phyloP scores from a whole-genome alignment of 1,139 yeast species.

The Suhomyces yuchorum region DNA sequence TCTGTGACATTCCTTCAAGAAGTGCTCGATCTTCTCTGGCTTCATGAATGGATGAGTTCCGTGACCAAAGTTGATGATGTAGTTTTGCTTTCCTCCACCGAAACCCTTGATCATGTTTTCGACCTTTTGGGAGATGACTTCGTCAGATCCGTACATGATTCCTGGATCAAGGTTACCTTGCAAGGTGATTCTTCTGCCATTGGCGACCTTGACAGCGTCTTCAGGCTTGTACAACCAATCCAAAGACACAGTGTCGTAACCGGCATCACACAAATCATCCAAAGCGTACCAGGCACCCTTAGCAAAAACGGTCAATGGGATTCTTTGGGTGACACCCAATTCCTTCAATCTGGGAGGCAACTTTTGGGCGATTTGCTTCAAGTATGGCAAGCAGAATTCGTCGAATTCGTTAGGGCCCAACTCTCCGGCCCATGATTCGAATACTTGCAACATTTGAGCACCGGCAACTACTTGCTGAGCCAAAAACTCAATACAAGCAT shows the following conservation, averaged over 20 bases:
- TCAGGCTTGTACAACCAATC: constrained; percentile 91
- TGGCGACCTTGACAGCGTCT: constrained; percentile 77
- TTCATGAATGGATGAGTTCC: constrained; percentile 98
- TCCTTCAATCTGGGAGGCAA: constrained; percentile 72
- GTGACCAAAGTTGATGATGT: constrained; percentile 93
- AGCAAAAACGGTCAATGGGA: constrained; percentile 90
- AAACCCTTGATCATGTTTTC: constrained; percentile 87
- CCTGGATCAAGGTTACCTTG: constrained; percentile 98
- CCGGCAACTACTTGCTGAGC: constrained; percentile 97
- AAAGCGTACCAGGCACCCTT: constrained; percentile 98
- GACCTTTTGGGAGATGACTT: constrained; percentile 75
- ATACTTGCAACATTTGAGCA: constrained; percentile 95
- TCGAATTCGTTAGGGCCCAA: constrained; percentile 85
- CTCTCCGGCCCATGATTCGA: constrained; percentile 98
- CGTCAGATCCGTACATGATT: constrained; percentile 85
- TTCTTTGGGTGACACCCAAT: constrained; percentile 66
- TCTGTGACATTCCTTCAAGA: constrained; percentile 85
- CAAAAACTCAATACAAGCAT: constrained; percentile 87
- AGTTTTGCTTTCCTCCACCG: constrained; percentile 88
- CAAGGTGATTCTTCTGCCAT: constrained; percentile 74
- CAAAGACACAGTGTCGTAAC: constrained; percentile 83
- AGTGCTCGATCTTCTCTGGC: constrained; percentile 82
- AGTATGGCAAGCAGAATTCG: constrained; percentile 86
- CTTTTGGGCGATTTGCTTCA: constrained; percentile 70
- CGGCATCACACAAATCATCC: constrained; percentile 80